Evolutionary conservation across 2,329 filamentous ascomycete species (phyloP), one percentile per base, ranked within the genome.

Genomic region (Pyrenochaeta sp.): DNA sequence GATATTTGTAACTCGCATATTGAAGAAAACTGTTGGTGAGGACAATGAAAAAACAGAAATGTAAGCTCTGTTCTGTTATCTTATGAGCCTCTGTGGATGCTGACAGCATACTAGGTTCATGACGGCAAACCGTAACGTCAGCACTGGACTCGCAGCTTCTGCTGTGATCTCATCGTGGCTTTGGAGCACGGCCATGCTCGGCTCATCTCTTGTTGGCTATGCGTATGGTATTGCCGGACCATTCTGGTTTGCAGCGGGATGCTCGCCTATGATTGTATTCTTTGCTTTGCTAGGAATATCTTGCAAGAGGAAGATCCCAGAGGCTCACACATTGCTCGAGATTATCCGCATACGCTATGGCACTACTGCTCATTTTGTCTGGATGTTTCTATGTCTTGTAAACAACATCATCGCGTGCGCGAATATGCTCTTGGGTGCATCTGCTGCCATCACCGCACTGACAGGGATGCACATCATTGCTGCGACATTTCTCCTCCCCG

Each of bases 191-290:
- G 79, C 77, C 8, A 38, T 69, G 7, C 47, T 65, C 7, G 56
- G 65, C 30, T 59, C 54, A 9, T 55, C 50, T 6, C 65, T 58
- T 8, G 61, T 69, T 2, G 64, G 60, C 0, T 69, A 67, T 34
- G 55, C 43, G 1, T 65, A 80, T 54, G 81, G 81, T 0, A 67
- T 82, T 1, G 75, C 79, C 2, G 80, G 79, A 0, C 80, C 80
- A 0, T 82, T 83, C 41, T 83, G 79, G 80, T 83, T 53, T 24
- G 54, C 79, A 3, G 79, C 78, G 34, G 81, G 79, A 2, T 80
- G 77, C 40, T 78, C 75, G 5, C 77, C 78, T 0, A 80, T 80
- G 76, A 81, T 82, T 28, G 77, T 80, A 0, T 80, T 82, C 58
- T 81, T 82, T 31, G 72, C 80, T 0, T 48, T 81, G 0, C 61